Percentiles rank a stretch among this genome's conserved stretches.
Conservation (phyloP, 1,284 basidiomycete genomes). For the Takashimella koratensis region DNA sequence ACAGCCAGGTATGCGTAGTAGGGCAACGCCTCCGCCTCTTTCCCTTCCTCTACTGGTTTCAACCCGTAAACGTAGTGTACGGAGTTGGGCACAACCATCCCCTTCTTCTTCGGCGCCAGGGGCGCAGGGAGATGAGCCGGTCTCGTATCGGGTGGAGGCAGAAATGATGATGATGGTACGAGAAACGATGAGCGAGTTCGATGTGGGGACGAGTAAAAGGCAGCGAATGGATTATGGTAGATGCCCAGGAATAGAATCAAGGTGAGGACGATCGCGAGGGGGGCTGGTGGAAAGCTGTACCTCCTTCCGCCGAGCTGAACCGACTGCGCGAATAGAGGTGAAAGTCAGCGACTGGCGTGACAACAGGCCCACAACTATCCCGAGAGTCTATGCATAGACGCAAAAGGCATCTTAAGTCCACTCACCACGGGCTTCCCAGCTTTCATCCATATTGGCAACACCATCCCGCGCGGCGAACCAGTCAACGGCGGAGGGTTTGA, state of each 20-base stretch:
- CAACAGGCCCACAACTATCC: no score
- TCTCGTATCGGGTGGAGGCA: constrained; percentile 16
- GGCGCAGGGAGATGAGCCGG: constrained; percentile 33
- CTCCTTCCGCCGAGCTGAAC: background rate
- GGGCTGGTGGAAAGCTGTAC: background rate
- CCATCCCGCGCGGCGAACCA: background rate
- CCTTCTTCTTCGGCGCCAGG: constrained; percentile 23
- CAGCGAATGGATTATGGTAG: background rate
- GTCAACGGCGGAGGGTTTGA: background rate
- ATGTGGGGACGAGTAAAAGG: background rate
- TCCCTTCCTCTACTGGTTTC: constrained; percentile 33
- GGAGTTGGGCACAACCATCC: constrained; percentile 45
- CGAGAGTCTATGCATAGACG: no score
- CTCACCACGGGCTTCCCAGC: constrained; percentile 15
- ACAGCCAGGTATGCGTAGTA: constrained; percentile 52
- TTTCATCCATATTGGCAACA: constrained; percentile 15
- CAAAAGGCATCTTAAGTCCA: no score
- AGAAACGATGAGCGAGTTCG: constrained; percentile 28
- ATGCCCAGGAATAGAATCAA: background rate
- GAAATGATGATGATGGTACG: constrained; percentile 21
- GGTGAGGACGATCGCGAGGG: background rate
- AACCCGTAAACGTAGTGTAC: constrained; percentile 50
- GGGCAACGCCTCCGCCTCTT: constrained; percentile 40
- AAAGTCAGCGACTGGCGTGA: no score
- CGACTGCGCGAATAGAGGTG: no score